Evolutionary conservation across 768 basidiomycete species (phyloP), one percentile per base, ranked within the genome.

Genomic region (Mycena indigotica): DNA sequence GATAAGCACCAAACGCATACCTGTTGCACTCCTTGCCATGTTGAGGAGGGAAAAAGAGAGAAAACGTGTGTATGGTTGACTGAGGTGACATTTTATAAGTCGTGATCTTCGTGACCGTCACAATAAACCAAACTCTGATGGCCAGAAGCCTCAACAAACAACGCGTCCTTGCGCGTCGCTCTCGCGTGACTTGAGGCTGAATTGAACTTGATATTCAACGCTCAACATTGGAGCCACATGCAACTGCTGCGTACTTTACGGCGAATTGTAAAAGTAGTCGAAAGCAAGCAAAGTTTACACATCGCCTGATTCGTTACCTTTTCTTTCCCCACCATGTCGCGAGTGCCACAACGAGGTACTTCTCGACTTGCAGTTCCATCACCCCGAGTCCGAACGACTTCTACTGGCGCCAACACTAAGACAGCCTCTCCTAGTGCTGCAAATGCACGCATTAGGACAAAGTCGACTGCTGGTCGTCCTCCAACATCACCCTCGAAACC

Each of bases 401-500:
- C 46, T 15, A 44, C 41, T 8, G 28, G 24, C 12, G 23, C 12
- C 12, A 23, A 23, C 21, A 25, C 5, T 4, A 12, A 26, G 24
- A 21, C 46, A 23, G 8, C 46, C 23, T 26, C 64, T 1, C n/a
- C n/a, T n/a, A n/a, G n/a, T n/a, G n/a, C n/a, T n/a, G n/a, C n/a
- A n/a, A n/a, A n/a, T n/a, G 24, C 58, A 19, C 64, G 67, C 16
- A 49, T 54, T 28, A 63, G 68, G n/a, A 64, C 69, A 17, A 57
- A 59, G 50, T 59, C 64, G 19, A 38, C 59, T 25, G 52, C 56
- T n/a, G 63, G 58, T 32, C 53, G 41, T 50, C 71, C 69, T 55
- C 70, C 69, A 35, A 64, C 69, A 23, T 70, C 68, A 2, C 70
- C 60, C 10, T 70, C 59, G 41, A 72, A 72, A 52, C 72, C 23